Evolutionary conservation across 495 filamentous ascomycete genomes (phyloP).

Genomic region (Aspergillus carlsbadensis): DNA sequence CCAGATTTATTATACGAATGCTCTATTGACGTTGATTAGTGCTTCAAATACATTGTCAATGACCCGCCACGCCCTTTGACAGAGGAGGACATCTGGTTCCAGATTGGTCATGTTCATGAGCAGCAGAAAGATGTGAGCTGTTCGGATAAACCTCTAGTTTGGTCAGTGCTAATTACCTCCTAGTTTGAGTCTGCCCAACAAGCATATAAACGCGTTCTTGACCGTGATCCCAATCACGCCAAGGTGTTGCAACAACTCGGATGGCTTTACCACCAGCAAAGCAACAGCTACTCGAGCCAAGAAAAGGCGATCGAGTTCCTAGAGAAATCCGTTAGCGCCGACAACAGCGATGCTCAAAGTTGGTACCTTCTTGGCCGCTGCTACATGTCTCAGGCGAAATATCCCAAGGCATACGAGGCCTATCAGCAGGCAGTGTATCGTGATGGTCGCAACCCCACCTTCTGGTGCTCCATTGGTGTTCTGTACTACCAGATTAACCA

Average conservation of each 20-base stretch:
- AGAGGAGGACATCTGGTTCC: slow-evolving; percentile 99
- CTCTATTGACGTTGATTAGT: slow-evolving; percentile 51
- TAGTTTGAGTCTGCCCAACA: slow-evolving; percentile 91
- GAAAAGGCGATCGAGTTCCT: slow-evolving; percentile 96
- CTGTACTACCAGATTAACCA: slow-evolving; percentile 99
- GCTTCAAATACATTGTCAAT: slow-evolving; percentile 96
- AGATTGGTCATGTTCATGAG: slow-evolving; percentile 98
- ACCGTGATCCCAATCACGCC: slow-evolving; percentile 92
- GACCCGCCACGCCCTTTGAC: slow-evolving; percentile 91
- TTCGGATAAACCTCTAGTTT: background rate
- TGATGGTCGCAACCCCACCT: slow-evolving; percentile 96
- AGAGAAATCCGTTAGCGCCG: slow-evolving; percentile 93
- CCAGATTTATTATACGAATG: background rate
- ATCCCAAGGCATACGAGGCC: slow-evolving; percentile 97
- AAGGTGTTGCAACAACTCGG: slow-evolving; percentile 98
- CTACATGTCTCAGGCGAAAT: slow-evolving; percentile 99
- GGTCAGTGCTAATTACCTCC: slow-evolving; percentile 23
- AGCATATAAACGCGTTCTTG: slow-evolving; percentile 89
- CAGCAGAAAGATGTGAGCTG: slow-evolving; percentile 94
- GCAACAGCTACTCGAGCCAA: slow-evolving; percentile 81
- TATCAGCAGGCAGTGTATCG: slow-evolving; percentile 99
- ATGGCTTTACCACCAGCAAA: slow-evolving; percentile 97
- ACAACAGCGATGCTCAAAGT: slow-evolving; percentile 92
- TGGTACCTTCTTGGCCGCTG: slow-evolving; percentile 98
- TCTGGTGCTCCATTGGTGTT: slow-evolving; percentile 99